Evolutionary conservation across 192 early-diverging fungal genomes (phyloP).

Genomic region (Entomortierella lignicola): DNA sequence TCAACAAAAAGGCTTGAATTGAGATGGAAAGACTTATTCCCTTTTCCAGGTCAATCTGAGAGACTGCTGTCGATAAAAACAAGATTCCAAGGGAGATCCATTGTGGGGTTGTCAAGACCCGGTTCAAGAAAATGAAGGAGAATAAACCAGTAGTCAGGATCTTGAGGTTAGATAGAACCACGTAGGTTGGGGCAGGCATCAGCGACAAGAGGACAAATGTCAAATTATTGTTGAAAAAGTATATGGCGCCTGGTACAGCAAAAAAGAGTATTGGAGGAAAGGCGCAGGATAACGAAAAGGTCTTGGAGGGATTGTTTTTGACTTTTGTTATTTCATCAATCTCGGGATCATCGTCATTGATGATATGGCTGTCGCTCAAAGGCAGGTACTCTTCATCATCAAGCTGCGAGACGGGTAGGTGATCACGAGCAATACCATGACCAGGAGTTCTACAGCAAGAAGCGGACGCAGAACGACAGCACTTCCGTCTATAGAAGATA

Average conservation of each 20-base stretch:
- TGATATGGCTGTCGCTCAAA: conserved; percentile 10
- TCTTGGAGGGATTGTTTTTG: not conserved
- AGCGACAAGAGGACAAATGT: conserved; percentile 41
- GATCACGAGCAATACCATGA: not conserved
- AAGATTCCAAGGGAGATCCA: conserved; percentile 48
- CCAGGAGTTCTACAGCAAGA: conserved; percentile 14
- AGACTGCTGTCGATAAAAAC: conserved; percentile 47
- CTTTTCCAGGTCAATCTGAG: conserved; percentile 49
- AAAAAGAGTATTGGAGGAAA: conserved; percentile 44
- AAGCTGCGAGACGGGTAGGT: not conserved
- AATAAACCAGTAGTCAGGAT: conserved; percentile 56
- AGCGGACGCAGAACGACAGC: not conserved
- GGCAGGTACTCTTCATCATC: conserved; percentile 17
- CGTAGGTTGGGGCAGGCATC: conserved; percentile 56
- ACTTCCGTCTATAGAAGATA: conserved; percentile 11
- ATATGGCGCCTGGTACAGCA: conserved; percentile 50
- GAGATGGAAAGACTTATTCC: conserved; percentile 24
- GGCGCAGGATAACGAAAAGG: conserved; percentile 6
- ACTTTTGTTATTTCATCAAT: conserved; percentile 14
- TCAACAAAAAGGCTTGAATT: conserved; percentile 45
- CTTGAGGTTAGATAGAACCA: conserved; percentile 53
- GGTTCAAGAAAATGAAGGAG: conserved; percentile 47
- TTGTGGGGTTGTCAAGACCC: conserved; percentile 27
- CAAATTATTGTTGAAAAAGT: conserved; percentile 58
- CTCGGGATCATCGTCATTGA: conserved; percentile 16